Conservation (phyloP, 73 alveolate species). For the Symbiodinium pilosum region DNA sequence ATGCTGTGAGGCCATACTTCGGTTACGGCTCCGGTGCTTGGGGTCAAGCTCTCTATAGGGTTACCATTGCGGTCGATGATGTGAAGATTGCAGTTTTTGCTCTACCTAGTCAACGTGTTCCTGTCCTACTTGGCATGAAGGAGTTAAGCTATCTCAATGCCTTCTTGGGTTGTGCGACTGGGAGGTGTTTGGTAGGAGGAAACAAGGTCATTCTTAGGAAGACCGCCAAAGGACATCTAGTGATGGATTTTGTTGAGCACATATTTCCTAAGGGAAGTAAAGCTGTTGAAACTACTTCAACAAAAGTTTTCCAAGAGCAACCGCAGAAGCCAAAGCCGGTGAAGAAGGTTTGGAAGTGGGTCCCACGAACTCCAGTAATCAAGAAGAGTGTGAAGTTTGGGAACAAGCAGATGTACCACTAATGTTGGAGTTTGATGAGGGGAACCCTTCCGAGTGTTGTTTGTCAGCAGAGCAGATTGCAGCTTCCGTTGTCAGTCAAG, state of each 20-base stretch:
- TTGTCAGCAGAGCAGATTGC: background rate
- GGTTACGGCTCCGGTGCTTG: slow-evolving; percentile 6
- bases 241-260: background rate
- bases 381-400: background rate
- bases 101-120: background rate
- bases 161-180: background rate
- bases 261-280: background rate
- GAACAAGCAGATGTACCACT: background rate
- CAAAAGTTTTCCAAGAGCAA: background rate
- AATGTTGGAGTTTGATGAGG: background rate
- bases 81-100: background rate
- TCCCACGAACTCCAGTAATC: background rate
- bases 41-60: slow-evolving; percentile 27
- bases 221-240: background rate
- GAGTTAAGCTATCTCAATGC: background rate
- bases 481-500: background rate
- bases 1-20: slow-evolving; percentile 23
- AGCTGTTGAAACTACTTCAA: background rate
- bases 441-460: background rate
- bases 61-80: background rate
- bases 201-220: background rate
- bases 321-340: background rate
- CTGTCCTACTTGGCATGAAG: background rate
- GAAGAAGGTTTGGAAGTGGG: background rate
- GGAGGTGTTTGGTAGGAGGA: background rate